These are phyloP conservation scores for Nicotiana attenuata DNA, from an alignment of 257 asterid genomes.

Conservation along the genomic window DNA sequence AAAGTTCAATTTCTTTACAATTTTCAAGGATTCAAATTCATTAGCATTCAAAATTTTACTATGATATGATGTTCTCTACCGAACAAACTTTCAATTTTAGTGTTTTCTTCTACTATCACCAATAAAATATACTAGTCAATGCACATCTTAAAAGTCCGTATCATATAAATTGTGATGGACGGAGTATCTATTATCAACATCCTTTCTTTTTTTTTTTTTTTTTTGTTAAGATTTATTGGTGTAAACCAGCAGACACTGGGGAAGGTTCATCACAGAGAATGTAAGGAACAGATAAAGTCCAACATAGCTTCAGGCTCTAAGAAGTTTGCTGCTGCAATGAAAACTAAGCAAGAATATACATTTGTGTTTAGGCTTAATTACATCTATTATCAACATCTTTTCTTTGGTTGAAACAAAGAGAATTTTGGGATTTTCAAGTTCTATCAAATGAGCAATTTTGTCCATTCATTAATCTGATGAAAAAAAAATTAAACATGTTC, in stretches of 20 bases:
- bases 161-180: not conserved
- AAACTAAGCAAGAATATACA: no score
- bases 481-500: not conserved
- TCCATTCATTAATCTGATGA: not conserved
- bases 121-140: not conserved
- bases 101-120: not conserved
- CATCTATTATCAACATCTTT: not conserved
- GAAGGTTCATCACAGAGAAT: no score
- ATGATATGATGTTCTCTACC: not conserved
- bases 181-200: not conserved
- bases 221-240: no score
- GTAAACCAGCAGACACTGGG: no score
- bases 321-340: no score
- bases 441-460: not conserved
- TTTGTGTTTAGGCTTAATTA: no score
- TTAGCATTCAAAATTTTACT: not conserved
- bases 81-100: not conserved
- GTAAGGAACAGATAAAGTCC: no score
- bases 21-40: not conserved
- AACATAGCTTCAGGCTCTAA: no score
- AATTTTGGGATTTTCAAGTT: not conserved
- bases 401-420: constrained; percentile 1
- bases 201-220: not conserved
- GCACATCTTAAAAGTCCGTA: not conserved
- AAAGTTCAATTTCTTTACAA: not conserved